phyloP scores from a whole-genome alignment of 1,284 basidiomycete species.

The Moesziomyces parantarcticus region DNA sequence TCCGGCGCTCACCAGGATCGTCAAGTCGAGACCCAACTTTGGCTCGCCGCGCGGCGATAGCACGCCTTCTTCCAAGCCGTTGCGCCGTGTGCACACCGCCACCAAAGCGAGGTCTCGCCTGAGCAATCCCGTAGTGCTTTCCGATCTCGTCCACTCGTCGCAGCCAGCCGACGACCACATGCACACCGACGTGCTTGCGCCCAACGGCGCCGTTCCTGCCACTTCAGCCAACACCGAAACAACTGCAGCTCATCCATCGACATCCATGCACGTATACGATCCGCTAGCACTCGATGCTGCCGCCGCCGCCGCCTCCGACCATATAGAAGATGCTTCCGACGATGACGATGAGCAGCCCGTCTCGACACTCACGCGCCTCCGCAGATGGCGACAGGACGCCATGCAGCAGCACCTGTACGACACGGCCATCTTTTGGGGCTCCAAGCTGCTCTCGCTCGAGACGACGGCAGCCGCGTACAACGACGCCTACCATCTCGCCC shows the following conservation, averaged over 20 bases:
- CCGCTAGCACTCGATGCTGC: constrained; percentile 6
- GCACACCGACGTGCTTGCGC: constrained; percentile 13
- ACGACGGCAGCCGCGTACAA: constrained; percentile 39
- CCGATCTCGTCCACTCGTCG: constrained; percentile 15
- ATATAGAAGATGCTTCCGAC: constrained; percentile 9
- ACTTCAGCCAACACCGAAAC: constrained; percentile 10
- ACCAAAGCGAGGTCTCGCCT: constrained; percentile 23
- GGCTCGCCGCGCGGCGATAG: constrained; percentile 1
- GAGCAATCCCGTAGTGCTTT: constrained; percentile 20
- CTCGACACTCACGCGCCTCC: constrained; percentile 75
- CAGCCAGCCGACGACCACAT: constrained; percentile 25
- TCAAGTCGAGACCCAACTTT: constrained; percentile 28
- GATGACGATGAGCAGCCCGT: constrained; percentile 9
- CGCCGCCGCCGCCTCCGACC: constrained; percentile 6
- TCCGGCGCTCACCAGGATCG: constrained; percentile 41
- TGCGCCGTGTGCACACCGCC: background rate
- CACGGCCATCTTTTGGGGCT: constrained; percentile 97
- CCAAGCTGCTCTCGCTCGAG: constrained; percentile 93
- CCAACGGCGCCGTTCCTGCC: constrained; percentile 5
- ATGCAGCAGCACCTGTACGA: constrained; percentile 97
- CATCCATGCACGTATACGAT: background rate
- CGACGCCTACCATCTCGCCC: constrained; percentile 98
- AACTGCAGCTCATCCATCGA: background rate
- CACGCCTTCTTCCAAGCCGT: constrained; percentile 21
- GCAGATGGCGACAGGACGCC: constrained; percentile 95